phyloP scores from a whole-genome alignment of 192 early-diverging fungal genomes.

The Rhizophagus sp. region DNA sequence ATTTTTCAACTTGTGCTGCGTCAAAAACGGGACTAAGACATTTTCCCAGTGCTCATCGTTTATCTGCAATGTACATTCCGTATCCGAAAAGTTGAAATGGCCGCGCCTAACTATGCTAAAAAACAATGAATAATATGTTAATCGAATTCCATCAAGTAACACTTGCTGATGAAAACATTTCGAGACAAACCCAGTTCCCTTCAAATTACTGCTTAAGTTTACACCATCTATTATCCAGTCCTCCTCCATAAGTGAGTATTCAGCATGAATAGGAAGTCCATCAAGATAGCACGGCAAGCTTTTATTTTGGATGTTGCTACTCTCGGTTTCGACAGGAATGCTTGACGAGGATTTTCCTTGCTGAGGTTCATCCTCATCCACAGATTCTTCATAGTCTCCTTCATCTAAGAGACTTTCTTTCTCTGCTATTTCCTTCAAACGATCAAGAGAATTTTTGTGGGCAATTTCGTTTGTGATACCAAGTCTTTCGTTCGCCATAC shows the following conservation, averaged over 20 bases:
- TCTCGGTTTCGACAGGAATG: neutral
- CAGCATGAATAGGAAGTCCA: conserved; percentile 12
- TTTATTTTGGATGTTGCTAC: neutral
- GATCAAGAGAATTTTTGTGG: conserved; percentile 4
- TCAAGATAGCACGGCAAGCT: conserved; percentile 8
- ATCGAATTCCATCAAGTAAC: neutral
- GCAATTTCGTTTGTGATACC: neutral
- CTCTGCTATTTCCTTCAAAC: neutral
- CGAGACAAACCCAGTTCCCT: neutral
- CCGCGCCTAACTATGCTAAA: conserved; percentile 18
- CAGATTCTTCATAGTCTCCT: neutral
- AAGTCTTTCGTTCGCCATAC: conserved; percentile 18
- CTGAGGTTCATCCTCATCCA: neutral
- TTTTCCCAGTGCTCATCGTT: conserved; percentile 17
- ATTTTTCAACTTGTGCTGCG: conserved; percentile 16
- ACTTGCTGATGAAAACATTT: neutral
- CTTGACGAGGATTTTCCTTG: neutral
- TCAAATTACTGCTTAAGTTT: conserved; percentile 11
- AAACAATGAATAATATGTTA: neutral
- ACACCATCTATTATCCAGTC: conserved; percentile 6
- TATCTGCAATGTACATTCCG: conserved; percentile 6
- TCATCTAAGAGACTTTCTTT: neutral
- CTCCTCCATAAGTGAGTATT: conserved; percentile 9
- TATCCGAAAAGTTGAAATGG: conserved; percentile 21
- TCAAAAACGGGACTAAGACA: conserved; percentile 16